Evolutionary conservation across 352 stramenopile genomes (phyloP).

Genomic region (Globisporangium abappressorium): DNA sequence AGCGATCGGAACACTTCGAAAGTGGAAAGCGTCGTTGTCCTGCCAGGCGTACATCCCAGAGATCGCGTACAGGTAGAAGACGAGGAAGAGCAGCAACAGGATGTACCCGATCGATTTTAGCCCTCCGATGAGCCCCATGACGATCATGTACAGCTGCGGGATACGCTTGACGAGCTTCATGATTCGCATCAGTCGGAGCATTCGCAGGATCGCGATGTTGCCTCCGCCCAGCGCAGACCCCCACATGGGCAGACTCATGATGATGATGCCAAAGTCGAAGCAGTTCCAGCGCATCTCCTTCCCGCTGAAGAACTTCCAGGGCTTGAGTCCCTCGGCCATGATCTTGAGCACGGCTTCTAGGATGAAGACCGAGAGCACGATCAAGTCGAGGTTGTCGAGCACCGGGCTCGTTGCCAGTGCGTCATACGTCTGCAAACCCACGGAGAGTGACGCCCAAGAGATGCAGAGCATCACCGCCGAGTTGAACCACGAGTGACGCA

Average conservation of each 20-base stretch:
- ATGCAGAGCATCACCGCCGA: conserved; percentile 74
- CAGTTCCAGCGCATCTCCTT: conserved; percentile 81
- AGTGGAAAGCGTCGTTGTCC: conserved; percentile 86
- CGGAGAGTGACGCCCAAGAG: conserved; percentile 74
- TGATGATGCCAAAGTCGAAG: conserved; percentile 83
- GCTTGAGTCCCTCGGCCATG: conserved; percentile 60
- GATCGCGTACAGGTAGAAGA: conserved; percentile 91
- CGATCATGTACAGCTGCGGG: conserved; percentile 89
- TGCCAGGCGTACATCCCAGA: conserved; percentile 89
- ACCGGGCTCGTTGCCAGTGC: conserved; percentile 33
- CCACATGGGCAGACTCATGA: conserved; percentile 76
- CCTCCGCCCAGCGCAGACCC: conserved; percentile 58
- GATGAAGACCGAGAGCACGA: conserved; percentile 73
- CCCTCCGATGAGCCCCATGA: conserved; percentile 86
- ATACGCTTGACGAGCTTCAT: conserved; percentile 90
- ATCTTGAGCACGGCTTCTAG: conserved; percentile 79
- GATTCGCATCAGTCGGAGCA: conserved; percentile 86
- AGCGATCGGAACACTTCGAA: conserved; percentile 68
- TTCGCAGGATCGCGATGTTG: conserved; percentile 80
- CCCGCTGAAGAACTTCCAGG: conserved; percentile 74
- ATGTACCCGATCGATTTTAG: conserved; percentile 91
- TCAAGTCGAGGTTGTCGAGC: conserved; percentile 62
- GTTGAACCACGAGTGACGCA: conserved; percentile 60
- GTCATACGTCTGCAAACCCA: conserved; percentile 79
- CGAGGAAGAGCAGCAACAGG: conserved; percentile 78